A percentile compares a stretch with the other conserved stretches of the same genome.
phyloP scores from a whole-genome alignment of 176 grass and related monocot genomes.

The Paspalum vaginatum region DNA sequence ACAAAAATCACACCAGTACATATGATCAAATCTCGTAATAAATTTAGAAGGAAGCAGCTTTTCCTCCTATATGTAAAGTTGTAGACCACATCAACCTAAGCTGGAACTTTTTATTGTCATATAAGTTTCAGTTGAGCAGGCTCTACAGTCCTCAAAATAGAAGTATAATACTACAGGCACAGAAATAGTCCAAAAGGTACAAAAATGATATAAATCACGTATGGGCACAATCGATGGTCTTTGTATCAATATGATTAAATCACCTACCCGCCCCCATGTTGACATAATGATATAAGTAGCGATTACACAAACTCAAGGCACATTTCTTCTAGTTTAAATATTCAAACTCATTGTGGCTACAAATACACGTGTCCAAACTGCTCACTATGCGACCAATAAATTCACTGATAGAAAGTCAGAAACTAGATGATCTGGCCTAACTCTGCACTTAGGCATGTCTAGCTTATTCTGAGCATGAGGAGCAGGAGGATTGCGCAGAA shows the following conservation, averaged over 20 bases:
- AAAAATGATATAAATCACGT: background rate
- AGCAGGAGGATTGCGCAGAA: conserved; percentile 3
- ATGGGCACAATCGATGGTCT: background rate
- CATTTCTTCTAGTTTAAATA: conserved; percentile 4
- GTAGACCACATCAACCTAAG: background rate
- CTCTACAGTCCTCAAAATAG: background rate
- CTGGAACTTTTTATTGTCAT: background rate
- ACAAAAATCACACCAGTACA: background rate
- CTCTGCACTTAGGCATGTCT: conserved; percentile 22
- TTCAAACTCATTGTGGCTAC: conserved; percentile 4
- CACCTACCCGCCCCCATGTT: background rate
- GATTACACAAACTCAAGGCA: background rate
- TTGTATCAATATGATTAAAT: background rate
- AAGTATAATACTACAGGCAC: background rate
- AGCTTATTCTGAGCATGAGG: conserved; percentile 8
- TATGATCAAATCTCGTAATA: background rate
- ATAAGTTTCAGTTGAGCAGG: background rate
- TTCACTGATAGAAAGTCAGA: conserved; percentile 18
- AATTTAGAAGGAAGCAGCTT: conserved; percentile 4
- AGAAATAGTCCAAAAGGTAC: conserved; percentile 18
- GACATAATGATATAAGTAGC: background rate
- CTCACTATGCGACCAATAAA: background rate
- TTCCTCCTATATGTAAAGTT: background rate
- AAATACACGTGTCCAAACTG: conserved; percentile 16
- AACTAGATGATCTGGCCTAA: background rate